Conservation (phyloP, 495 filamentous ascomycete genomes). For the Aspergillus sclerotioniger region DNA sequence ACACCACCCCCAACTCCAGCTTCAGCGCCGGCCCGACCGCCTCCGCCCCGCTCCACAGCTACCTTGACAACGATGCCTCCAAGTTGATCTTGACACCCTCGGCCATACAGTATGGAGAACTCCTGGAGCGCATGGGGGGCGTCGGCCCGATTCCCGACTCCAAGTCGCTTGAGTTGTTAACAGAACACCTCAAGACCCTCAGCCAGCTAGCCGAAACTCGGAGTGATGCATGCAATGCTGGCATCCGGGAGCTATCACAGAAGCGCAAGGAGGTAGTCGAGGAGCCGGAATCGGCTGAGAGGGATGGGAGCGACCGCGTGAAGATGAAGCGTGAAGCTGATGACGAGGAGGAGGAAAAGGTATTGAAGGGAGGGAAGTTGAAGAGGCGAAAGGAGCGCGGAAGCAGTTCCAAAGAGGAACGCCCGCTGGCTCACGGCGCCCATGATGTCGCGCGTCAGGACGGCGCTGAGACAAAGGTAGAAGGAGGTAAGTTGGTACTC, state of each 20-base stretch:
- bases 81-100: conserved; percentile 54
- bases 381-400: conserved; percentile 55
- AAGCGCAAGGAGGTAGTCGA: conserved; percentile 61
- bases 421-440: conserved; percentile 60
- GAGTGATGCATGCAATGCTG: conserved; percentile 62
- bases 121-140: conserved; percentile 65
- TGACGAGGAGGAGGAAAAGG: conserved; percentile 54
- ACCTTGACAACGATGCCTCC: conserved; percentile 62
- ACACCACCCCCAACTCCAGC: conserved; percentile 74
- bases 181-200: conserved; percentile 64
- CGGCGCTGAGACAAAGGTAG: conserved; percentile 53
- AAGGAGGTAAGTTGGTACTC: conserved; percentile 55
- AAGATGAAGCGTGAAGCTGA: conserved; percentile 53
- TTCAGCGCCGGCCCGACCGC: conserved; percentile 48
- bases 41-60: conserved; percentile 50
- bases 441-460: conserved; percentile 67
- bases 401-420: conserved; percentile 49
- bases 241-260: conserved; percentile 67
- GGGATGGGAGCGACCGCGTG: conserved; percentile 39
- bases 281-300: conserved; percentile 40
- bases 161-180: conserved; percentile 65
- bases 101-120: conserved; percentile 65
- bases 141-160: conserved; percentile 70
- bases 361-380: conserved; percentile 43
- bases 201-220: conserved; percentile 63